These are phyloP conservation scores for Cryphonectria parasitica DNA, from an alignment of 2,329 filamentous ascomycete species.

Conservation along the genomic window DNA sequence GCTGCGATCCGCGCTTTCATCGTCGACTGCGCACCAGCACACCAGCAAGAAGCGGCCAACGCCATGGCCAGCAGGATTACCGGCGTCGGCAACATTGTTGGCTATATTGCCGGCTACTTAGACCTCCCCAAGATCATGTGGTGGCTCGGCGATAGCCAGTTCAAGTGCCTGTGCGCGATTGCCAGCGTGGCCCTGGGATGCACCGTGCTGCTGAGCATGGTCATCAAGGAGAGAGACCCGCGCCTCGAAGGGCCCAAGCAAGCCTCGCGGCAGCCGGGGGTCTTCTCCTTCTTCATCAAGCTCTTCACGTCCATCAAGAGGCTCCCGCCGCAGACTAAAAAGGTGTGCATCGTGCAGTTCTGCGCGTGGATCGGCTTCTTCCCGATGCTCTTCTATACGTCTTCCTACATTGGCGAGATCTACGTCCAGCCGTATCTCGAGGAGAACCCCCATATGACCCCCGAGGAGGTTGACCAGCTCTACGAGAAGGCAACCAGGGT, in stretches of 20 bases:
- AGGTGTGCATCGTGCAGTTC: conserved; percentile 81
- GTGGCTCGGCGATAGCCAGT: conserved; percentile 86
- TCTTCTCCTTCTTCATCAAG: conserved; percentile 78
- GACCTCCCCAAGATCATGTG: conserved; percentile 75
- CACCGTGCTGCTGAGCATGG: conserved; percentile 70
- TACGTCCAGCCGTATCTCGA: conserved; percentile 84
- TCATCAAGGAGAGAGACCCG: conserved; percentile 81
- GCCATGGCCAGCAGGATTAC: conserved; percentile 89
- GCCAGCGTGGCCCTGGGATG: conserved; percentile 73
- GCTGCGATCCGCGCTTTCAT: conserved; percentile 91
- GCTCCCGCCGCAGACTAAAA: conserved; percentile 79
- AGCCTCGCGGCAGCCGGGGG: conserved; percentile 59
- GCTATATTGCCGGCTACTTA: conserved; percentile 85
- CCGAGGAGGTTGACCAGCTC: conserved; percentile 73
- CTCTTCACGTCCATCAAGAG: conserved; percentile 77
- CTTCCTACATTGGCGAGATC: conserved; percentile 90
- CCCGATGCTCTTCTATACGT: conserved; percentile 92
- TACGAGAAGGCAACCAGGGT: conserved; percentile 86
- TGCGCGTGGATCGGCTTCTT: conserved; percentile 96
- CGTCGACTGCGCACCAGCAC: conserved; percentile 86
- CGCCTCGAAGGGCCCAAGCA: conserved; percentile 68
- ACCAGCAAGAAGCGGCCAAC: conserved; percentile 93
- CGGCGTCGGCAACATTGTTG: conserved; percentile 87
- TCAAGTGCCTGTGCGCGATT: conserved; percentile 88
- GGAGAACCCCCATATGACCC: conserved; percentile 76